Base-by-base conservation (phyloP, 2,329 filamentous ascomycete genomes). In the Volutella citrinella region DNA sequence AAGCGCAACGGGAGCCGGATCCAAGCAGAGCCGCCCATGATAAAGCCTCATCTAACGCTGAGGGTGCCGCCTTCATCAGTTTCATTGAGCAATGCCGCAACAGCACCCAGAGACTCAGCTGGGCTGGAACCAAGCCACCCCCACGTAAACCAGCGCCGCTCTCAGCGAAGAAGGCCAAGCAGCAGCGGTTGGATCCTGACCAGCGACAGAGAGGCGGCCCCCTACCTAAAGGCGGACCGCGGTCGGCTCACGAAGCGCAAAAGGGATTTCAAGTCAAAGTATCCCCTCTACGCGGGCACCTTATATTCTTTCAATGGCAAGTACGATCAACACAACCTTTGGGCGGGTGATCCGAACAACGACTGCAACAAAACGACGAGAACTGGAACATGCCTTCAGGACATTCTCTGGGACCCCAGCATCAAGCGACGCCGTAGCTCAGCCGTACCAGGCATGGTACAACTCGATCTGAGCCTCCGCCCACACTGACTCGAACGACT, bases 271-370 rank as follows among this genome's bases (percentile, higher is more conserved):
- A n/a, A 43, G 0, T 19, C 19, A 6, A 27, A 27, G 28, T 48
- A 59, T 16, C 55, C 56, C 10, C 34, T 34, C 4, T 60, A 62
- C 35, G 22, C 25, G 7, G 43, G 42, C n/a, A 61, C 59, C 0
- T 21, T 62, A 5, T 63, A 59, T 23, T 57, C 57, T 4, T 38
- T 46, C 8, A n/a, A n/a, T n/a, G 29, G 44, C 5, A 4, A 22
- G 3, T 16, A 29, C 19, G 41, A 51, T 23, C n/a, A 35, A 14
- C 43, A 44, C 25, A 43, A 46, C 1, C 23, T 46, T 21, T 62
- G 52, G 55, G 35, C 42, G 8, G 54, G 52, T 5, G 59, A 62
- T 17, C 59, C 59, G 1, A 61, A 62, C 19, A 51, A 60, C 25
- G 34, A 50, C 7, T 40, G 39, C 5, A 62, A 62, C n/a, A n/a